Conservation (phyloP, 2,329 filamentous ascomycete species). For the Chrysosporium keratinophilum region DNA sequence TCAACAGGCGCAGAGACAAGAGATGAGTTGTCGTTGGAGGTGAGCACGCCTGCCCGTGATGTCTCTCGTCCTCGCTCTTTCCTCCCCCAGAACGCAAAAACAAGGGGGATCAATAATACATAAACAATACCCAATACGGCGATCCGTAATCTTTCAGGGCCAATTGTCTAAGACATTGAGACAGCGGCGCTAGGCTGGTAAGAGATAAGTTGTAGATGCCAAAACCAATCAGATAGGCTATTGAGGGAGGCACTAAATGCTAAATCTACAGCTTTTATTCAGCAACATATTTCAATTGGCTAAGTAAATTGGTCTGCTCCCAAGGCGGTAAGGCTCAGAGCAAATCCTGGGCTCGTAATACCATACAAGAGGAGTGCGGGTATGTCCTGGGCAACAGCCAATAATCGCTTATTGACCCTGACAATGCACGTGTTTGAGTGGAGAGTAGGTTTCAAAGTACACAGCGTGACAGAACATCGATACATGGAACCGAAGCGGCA, state of each 20-base stretch:
- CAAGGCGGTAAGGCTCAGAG: background rate
- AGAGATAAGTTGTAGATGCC: background rate
- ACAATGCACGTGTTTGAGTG: background rate
- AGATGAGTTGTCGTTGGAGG: too few species aligned
- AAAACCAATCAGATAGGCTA: background rate
- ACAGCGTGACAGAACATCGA: background rate
- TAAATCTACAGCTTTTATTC: too few species aligned
- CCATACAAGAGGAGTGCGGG: background rate
- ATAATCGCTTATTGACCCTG: background rate
- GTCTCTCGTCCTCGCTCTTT: too few species aligned
- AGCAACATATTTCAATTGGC: too few species aligned
- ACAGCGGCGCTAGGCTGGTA: background rate
- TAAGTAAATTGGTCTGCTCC: too few species aligned
- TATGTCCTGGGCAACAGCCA: background rate
- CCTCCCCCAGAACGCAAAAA: conserved; percentile 1
- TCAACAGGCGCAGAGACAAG: too few species aligned
- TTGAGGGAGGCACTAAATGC: too few species aligned
- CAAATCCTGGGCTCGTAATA: background rate
- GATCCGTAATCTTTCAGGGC: background rate
- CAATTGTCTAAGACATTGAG: conserved; percentile 1
- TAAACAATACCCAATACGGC: background rate
- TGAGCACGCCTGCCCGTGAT: too few species aligned
- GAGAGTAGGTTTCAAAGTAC: background rate
- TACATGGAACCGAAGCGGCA: background rate
- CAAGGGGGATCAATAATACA: conserved; percentile 6